These are phyloP conservation scores for Acorus calamus DNA, from an alignment of 106 monocot species.

Conservation along the genomic window DNA sequence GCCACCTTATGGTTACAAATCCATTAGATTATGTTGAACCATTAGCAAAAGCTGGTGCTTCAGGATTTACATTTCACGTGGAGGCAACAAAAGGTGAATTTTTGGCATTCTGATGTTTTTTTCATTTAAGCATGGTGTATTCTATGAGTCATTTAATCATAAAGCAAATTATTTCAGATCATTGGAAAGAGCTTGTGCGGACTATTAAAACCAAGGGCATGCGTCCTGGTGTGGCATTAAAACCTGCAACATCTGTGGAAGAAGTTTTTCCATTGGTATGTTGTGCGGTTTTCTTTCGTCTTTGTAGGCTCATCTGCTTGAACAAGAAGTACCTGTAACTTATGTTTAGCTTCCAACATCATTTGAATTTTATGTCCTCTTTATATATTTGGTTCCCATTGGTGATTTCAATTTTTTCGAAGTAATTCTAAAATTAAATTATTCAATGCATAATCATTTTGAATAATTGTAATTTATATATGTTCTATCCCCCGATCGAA, in stretches of 20 bases:
- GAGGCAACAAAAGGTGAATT: slow-evolving; percentile 76
- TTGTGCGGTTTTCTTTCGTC: background rate
- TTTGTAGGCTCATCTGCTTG: background rate
- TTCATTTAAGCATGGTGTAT: slow-evolving; percentile 1
- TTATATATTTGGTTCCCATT: no score
- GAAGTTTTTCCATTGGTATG: slow-evolving; percentile 89
- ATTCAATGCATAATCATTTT: no score
- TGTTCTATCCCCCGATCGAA: no score
- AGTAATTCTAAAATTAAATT: no score
- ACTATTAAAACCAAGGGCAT: slow-evolving; percentile 66
- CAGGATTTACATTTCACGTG: slow-evolving; percentile 98
- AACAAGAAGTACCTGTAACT: no score
- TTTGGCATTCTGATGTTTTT: background rate
- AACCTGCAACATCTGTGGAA: slow-evolving; percentile 77
- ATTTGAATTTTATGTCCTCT: no score
- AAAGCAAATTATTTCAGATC: slow-evolving; percentile 27
- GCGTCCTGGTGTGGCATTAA: slow-evolving; percentile 92
- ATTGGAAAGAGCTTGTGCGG: slow-evolving; percentile 76
- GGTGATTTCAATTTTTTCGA: no score
- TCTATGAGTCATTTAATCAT: background rate
- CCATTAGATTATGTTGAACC: slow-evolving; percentile 85
- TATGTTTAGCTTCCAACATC: no score
- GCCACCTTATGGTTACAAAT: slow-evolving; percentile 99
- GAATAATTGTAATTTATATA: no score
- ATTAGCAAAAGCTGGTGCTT: slow-evolving; percentile 91